Percentiles rank a stretch among this genome's conserved stretches.
These are phyloP conservation scores for Colletotrichum sp. DNA, from an alignment of 2,329 filamentous ascomycete genomes.

Conservation along the genomic window DNA sequence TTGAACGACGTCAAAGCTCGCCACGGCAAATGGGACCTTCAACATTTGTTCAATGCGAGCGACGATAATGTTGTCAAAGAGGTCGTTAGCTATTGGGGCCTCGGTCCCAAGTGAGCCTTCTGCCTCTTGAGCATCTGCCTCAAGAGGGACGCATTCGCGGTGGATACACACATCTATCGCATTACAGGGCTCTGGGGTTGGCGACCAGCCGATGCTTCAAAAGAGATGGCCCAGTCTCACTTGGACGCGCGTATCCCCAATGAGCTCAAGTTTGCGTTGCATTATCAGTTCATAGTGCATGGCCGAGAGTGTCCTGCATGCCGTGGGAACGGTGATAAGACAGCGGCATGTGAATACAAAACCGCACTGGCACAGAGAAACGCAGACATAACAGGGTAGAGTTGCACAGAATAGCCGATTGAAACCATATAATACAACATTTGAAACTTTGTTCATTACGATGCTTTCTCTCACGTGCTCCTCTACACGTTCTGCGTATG, in stretches of 20 bases:
- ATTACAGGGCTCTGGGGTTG: not conserved
- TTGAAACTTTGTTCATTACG: too few relatives aligned
- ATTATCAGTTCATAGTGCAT: not conserved
- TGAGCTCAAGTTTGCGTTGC: not conserved
- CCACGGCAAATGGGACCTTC: conserved; percentile 4
- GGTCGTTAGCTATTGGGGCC: not conserved
- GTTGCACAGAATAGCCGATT: too few relatives aligned
- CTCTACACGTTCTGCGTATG: too few relatives aligned
- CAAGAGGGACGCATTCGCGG: not conserved
- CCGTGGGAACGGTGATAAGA: too few relatives aligned
- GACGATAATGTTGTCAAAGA: conserved; percentile 3
- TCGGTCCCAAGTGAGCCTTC: not conserved
- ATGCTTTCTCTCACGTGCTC: too few relatives aligned
- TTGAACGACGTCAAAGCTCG: not conserved
- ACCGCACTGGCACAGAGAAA: too few relatives aligned
- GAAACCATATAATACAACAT: too few relatives aligned
- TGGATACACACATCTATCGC: not conserved
- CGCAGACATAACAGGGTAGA: too few relatives aligned
- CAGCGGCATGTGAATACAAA: too few relatives aligned
- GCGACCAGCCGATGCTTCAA: not conserved
- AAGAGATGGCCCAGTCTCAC: not conserved
- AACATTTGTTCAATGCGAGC: not conserved
- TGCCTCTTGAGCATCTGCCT: conserved; percentile 5
- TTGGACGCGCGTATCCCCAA: not conserved
- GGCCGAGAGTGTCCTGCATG: not conserved